Evolutionary conservation across 768 basidiomycete species (phyloP), one percentile per base, ranked within the genome.

Genomic region (Ephemerocybe angulata): DNA sequence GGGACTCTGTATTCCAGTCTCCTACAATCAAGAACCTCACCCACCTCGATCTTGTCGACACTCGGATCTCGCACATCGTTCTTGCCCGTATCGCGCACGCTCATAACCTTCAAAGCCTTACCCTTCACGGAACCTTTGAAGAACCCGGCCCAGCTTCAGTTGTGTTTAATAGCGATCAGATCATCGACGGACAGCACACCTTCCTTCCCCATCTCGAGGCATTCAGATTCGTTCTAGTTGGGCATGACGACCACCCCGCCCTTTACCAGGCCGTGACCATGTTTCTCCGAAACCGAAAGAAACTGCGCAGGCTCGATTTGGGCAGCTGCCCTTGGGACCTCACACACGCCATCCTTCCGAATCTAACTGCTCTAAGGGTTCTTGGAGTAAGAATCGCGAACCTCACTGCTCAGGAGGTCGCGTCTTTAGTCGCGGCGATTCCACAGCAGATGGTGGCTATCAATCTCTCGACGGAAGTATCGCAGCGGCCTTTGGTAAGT

Each of bases 1-100:
- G 84, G 84, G 85, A 87, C 70, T 72, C 71, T 38, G 82, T 80
- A 1, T 87, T 87, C 72, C 76, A 81, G 64, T 82, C 80, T 3
- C 72, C 75, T 10, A 82, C 84, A 0, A 85, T 88, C 62, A 76
- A 81, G 49, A 82, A 83, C 60, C 77, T 88, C 54, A 86, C 85
- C 3, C 84, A 85, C 58, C 79, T 87, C 55, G 84, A 88, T 62
- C 78, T 87, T 41, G 84, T 87, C 33, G 85, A 86, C 64, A 87
- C 85, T 7, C 75, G 80, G n/a, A 83, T 87, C 47, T 83, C 82
- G 15, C 80, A 83, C 60, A 69, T 79, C 44, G 85, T 87, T 30
- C 74, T 87, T 37, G 76, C 80, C 13, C 78, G 85, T 11, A 85
- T 87, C 43, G 79, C 83, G 0, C 82, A 83, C 58, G 84, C 84